Evolutionary conservation across 345 rosid genomes (phyloP).

Genomic region (Murraya koenigii): DNA sequence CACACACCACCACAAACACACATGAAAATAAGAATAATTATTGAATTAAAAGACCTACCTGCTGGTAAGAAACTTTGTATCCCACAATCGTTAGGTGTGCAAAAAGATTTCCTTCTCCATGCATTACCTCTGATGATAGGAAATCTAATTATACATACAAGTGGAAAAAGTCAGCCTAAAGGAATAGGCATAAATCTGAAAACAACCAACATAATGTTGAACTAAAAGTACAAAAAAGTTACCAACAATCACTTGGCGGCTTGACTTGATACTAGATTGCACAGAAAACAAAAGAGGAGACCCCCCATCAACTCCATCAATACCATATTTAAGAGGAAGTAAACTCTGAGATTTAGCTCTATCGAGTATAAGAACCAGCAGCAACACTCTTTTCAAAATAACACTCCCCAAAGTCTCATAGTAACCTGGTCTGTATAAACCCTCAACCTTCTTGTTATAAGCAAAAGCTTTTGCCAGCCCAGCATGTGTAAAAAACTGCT

Average conservation of each 20-base stretch:
- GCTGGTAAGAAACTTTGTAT: conserved; percentile 74
- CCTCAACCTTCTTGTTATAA: conserved; percentile 92
- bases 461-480: conserved; percentile 76
- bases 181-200: conserved; percentile 19
- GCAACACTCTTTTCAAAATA: conserved; percentile 81
- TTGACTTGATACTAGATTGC: conserved; percentile 69
- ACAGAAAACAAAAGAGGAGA: conserved; percentile 68
- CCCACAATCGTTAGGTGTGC: conserved; percentile 83
- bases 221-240: conserved; percentile 12
- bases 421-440: conserved; percentile 89
- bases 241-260: conserved; percentile 78
- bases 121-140: conserved; percentile 85
- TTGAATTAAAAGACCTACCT: conserved; percentile 47
- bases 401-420: conserved; percentile 76
- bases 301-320: conserved; percentile 94
- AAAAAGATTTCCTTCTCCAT: conserved; percentile 89
- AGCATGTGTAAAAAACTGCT: conserved; percentile 69
- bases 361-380: conserved; percentile 76
- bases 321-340: conserved; percentile 79
- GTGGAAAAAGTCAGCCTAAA: conserved; percentile 30
- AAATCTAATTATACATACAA: conserved; percentile 52
- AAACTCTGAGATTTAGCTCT: conserved; percentile 70
- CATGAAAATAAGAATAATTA: no score
- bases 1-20: background rate
- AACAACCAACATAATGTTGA: conserved; percentile 1